Percentiles rank a stretch among this genome's conserved stretches.
Evolutionary conservation across 225 moss, liverwort and hornwort species (phyloP).

Genomic region (Polytrichum formosum): DNA sequence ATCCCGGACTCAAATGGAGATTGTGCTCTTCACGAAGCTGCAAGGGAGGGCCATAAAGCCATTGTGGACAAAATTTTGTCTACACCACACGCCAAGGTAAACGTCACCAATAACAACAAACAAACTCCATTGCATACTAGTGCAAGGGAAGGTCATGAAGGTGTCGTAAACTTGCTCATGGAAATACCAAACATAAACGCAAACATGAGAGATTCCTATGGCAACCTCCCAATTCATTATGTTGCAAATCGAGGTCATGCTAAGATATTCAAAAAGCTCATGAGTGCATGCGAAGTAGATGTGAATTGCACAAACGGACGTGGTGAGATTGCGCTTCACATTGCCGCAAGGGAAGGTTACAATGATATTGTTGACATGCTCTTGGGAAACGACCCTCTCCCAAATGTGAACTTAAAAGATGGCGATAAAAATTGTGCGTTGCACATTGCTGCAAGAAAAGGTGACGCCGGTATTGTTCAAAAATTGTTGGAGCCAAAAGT

Average conservation of each 20-base stretch:
- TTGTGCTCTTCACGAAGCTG: background rate
- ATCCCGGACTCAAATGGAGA: background rate
- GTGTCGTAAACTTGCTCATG: background rate
- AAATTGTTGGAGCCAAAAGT: background rate
- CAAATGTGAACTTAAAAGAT: background rate
- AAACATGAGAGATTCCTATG: no score
- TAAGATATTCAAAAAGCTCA: no score
- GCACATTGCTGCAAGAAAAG: background rate
- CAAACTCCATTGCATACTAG: background rate
- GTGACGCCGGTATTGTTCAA: background rate
- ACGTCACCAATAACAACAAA: background rate
- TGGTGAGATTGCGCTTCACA: background rate
- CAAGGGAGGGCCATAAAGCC: background rate
- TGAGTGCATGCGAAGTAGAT: background rate
- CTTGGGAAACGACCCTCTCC: no score
- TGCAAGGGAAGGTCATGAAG: background rate
- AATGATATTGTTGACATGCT: background rate
- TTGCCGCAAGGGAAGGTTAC: background rate
- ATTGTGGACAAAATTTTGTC: background rate
- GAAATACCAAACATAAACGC: background rate
- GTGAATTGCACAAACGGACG: background rate
- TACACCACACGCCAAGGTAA: background rate
- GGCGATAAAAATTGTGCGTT: background rate
- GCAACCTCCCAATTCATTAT: no score
- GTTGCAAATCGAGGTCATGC: no score